Evolutionary conservation across 306 rosid species (phyloP).

Genomic region (Chamaecrista fasciculata): DNA sequence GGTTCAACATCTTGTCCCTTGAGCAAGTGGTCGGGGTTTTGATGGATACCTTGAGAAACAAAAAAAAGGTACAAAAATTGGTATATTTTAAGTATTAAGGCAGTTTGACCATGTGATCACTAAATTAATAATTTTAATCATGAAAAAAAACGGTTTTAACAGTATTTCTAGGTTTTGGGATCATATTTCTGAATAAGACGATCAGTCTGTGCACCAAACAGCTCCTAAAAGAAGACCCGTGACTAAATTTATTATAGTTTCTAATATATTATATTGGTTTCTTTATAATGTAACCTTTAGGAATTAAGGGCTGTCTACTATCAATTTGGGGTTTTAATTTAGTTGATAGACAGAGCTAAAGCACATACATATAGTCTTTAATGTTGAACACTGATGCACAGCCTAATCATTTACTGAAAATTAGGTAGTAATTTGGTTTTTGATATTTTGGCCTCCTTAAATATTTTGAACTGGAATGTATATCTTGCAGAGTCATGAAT

Average conservation of each 20-base stretch:
- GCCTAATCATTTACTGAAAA: neutral
- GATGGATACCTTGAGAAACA: no score
- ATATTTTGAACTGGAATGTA: conserved; percentile 22
- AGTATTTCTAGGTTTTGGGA: no score
- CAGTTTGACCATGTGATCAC: no score
- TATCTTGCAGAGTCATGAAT: conserved; percentile 69
- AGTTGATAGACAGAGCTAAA: neutral
- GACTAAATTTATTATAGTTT: neutral
- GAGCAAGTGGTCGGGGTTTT: no score
- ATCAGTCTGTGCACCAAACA: no score
- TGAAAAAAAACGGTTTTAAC: no score
- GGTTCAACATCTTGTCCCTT: no score
- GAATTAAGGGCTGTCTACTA: neutral
- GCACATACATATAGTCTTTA: neutral
- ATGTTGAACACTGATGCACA: neutral
- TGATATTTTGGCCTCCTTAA: neutral
- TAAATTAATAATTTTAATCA: no score
- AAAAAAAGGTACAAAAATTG: no score
- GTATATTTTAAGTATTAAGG: no score
- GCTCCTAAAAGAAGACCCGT: no score
- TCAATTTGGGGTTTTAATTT: neutral
- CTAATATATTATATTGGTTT: neutral
- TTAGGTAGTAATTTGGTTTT: neutral
- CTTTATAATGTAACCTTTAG: neutral
- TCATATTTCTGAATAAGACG: no score